Evolutionary conservation across 139 green algal genomes (phyloP).

Genomic region (Picochlorum costavermella): DNA sequence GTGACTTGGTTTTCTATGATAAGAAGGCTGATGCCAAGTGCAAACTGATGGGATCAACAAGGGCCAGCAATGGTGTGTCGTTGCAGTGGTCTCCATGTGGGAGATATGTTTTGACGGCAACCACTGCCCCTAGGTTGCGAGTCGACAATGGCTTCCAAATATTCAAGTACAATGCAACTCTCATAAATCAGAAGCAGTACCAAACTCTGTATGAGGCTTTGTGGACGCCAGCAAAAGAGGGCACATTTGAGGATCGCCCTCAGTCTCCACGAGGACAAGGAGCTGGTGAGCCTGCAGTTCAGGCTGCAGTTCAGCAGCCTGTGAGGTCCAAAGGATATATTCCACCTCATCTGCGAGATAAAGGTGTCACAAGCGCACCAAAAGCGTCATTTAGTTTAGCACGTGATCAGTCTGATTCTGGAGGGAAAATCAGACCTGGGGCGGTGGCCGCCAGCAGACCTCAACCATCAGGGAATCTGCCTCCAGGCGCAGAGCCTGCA

Average conservation of each 20-base stretch:
- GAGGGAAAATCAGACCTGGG: conserved; percentile 17
- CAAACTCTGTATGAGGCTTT: conserved; percentile 63
- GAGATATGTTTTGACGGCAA: conserved; percentile 71
- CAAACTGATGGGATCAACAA: conserved; percentile 60
- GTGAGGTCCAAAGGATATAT: conserved; percentile 33
- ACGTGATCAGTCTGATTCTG: conserved; percentile 34
- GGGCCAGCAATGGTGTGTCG: conserved; percentile 46
- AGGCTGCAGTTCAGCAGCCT: conserved; percentile 18
- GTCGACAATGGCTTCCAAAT: conserved; percentile 86
- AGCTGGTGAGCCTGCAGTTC: conserved; percentile 14
- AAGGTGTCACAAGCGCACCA: conserved; percentile 9
- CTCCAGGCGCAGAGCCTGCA: conserved; percentile 28
- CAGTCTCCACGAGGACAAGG: conserved; percentile 41
- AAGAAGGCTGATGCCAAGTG: conserved; percentile 67
- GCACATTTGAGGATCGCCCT: conserved; percentile 50
- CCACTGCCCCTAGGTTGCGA: conserved; percentile 74
- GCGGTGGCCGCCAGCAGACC: background rate
- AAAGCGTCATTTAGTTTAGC: conserved; percentile 43
- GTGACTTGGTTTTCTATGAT: conserved; percentile 85
- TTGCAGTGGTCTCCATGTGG: conserved; percentile 83
- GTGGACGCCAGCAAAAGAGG: conserved; percentile 42
- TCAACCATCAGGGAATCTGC: conserved; percentile 22
- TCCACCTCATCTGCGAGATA: conserved; percentile 38
- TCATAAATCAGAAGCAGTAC: conserved; percentile 33
- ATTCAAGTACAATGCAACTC: conserved; percentile 75